These are phyloP conservation scores for Aspergillus fijiensis DNA, from an alignment of 2,329 filamentous ascomycete genomes.

Conservation along the genomic window DNA sequence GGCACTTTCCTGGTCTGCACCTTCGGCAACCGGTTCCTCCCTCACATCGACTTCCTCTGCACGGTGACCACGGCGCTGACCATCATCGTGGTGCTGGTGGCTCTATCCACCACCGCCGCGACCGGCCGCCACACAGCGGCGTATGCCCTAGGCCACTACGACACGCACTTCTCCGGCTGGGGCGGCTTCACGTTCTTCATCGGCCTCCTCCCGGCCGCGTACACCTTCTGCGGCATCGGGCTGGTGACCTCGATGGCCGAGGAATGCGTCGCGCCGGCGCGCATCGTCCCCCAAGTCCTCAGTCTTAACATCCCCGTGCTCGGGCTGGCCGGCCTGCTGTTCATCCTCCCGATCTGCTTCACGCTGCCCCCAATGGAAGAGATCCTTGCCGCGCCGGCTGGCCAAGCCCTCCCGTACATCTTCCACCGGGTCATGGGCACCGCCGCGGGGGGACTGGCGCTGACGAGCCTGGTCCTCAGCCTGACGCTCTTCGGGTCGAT, in stretches of 20 bases:
- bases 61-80: slow-evolving; percentile 56
- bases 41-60: slow-evolving; percentile 60
- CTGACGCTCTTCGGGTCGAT: slow-evolving; percentile 57
- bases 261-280: slow-evolving; percentile 55
- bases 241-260: slow-evolving; percentile 65
- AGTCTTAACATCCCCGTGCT: slow-evolving; percentile 54
- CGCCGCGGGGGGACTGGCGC: slow-evolving; percentile 48
- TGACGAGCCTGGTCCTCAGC: slow-evolving; percentile 52
- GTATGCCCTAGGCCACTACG: slow-evolving; percentile 58
- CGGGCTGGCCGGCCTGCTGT: slow-evolving; percentile 56
- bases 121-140: slow-evolving; percentile 53
- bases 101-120: slow-evolving; percentile 55
- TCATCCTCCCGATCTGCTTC: slow-evolving; percentile 56
- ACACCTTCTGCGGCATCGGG: slow-evolving; percentile 60
- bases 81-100: slow-evolving; percentile 59
- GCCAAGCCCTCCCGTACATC: slow-evolving; percentile 54
- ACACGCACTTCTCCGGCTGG: slow-evolving; percentile 58
- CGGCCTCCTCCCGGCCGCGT: slow-evolving; percentile 59
- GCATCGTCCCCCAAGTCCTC: slow-evolving; percentile 55
- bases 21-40: slow-evolving; percentile 66
- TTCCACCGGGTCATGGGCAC: slow-evolving; percentile 52
- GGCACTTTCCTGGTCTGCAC: slow-evolving; percentile 65
- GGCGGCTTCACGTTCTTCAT: slow-evolving; percentile 63
- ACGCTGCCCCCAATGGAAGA: slow-evolving; percentile 50
- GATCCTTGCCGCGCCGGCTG: slow-evolving; percentile 47